phyloP scores from a whole-genome alignment of 441 rosid genomes.

The Lepidium campestre region DNA sequence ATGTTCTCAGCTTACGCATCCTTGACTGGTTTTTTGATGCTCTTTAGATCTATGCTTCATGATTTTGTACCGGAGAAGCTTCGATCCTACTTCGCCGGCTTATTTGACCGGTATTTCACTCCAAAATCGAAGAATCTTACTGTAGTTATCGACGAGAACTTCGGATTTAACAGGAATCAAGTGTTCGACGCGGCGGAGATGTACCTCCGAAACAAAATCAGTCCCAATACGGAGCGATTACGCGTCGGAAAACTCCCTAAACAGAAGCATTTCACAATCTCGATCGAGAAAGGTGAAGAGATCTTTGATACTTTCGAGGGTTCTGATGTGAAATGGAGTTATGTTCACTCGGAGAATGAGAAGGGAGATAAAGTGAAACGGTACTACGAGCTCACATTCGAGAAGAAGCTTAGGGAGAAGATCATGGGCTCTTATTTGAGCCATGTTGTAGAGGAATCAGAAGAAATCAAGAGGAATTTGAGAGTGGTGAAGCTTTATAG shows the following conservation, averaged over 20 bases:
- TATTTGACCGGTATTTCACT: slow-evolving; percentile 15
- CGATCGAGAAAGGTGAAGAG: slow-evolving; percentile 28
- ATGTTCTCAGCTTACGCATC: slow-evolving; percentile 52
- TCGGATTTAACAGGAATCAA: slow-evolving; percentile 23
- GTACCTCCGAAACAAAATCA: slow-evolving; percentile 36
- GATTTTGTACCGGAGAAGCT: slow-evolving; percentile 38
- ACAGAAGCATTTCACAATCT: slow-evolving; percentile 27
- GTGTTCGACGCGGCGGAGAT: slow-evolving; percentile 32
- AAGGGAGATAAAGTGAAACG: slow-evolving; percentile 21
- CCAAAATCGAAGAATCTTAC: slow-evolving; percentile 23
- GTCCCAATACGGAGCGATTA: slow-evolving; percentile 31
- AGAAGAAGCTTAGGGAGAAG: slow-evolving; percentile 31
- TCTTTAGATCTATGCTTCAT: slow-evolving; percentile 39
- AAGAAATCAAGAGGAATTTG: slow-evolving; percentile 30
- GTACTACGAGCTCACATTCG: slow-evolving; percentile 46
- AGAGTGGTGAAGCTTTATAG: slow-evolving; percentile 39
- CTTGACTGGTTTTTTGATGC: slow-evolving; percentile 39
- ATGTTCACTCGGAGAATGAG: slow-evolving; percentile 20
- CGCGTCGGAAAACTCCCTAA: slow-evolving; percentile 32
- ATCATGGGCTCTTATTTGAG: slow-evolving; percentile 32
- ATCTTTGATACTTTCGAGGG: slow-evolving; percentile 17
- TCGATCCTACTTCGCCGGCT: slow-evolving; percentile 22
- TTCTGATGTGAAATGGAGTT: slow-evolving; percentile 26
- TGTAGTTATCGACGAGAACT: slow-evolving; percentile 21
- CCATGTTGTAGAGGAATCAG: slow-evolving; percentile 34